Evolutionary conservation across 1,284 basidiomycete genomes (phyloP).

Genomic region (Sphaerobolus stellatus): DNA sequence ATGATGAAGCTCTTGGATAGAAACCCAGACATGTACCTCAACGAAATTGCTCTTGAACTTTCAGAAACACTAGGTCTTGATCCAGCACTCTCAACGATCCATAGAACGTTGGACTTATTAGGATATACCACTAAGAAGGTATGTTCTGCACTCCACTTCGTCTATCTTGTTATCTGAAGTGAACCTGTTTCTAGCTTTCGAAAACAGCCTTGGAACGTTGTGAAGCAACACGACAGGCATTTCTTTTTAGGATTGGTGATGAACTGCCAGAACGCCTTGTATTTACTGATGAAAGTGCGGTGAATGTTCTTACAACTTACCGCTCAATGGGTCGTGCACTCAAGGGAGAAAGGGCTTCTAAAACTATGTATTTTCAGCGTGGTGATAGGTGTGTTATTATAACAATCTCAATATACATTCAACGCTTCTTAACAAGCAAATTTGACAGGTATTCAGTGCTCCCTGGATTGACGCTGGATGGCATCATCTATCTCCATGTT

Average conservation of each 20-base stretch:
- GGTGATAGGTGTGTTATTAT: background rate
- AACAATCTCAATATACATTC: background rate
- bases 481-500: conserved; percentile 23
- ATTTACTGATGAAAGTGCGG: conserved; percentile 4
- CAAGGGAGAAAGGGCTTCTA: background rate
- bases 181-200: background rate
- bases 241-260: background rate
- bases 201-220: background rate
- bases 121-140: background rate
- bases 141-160: background rate
- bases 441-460: conserved; percentile 20
- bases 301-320: background rate
- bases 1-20: background rate
- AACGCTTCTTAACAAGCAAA: background rate
- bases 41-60: background rate
- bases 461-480: conserved; percentile 22
- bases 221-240: background rate
- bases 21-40: background rate
- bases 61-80: background rate
- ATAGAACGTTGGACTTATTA: background rate
- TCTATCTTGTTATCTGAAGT: background rate
- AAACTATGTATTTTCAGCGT: background rate
- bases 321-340: background rate
- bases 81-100: background rate
- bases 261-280: conserved; percentile 1